phyloP scores from a whole-genome alignment of 2,329 filamentous ascomycete species.

The Fusarium solani-melongenae region DNA sequence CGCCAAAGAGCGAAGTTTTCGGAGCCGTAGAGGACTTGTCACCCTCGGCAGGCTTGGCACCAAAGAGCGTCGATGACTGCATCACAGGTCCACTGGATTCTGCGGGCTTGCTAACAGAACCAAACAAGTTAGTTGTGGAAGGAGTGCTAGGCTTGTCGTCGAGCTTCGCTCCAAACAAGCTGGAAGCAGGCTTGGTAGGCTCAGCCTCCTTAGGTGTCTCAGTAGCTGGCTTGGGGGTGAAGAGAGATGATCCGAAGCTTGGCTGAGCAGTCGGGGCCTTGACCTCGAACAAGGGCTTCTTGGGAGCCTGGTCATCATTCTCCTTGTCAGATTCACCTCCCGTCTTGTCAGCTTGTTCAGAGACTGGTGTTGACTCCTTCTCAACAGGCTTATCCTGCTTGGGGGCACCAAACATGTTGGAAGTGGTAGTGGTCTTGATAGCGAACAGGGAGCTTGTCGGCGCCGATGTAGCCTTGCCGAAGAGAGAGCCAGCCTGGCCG shows the following conservation, averaged over 20 bases:
- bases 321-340: conserved; percentile 58
- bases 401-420: conserved; percentile 51
- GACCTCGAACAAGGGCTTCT: conserved; percentile 47
- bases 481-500: conserved; percentile 46
- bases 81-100: conserved; percentile 43
- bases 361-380: conserved; percentile 41
- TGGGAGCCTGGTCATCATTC: conserved; percentile 53
- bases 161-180: conserved; percentile 53
- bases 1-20: conserved; percentile 47
- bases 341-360: conserved; percentile 46
- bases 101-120: conserved; percentile 47
- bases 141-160: conserved; percentile 43
- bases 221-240: conserved; percentile 47
- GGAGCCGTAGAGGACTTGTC: conserved; percentile 40
- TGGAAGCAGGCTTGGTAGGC: conserved; percentile 41
- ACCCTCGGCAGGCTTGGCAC: conserved; percentile 45
- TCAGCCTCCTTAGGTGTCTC: conserved; percentile 45
- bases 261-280: conserved; percentile 47
- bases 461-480: conserved; percentile 45
- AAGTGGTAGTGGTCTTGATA: conserved; percentile 49
- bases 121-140: conserved; percentile 52
- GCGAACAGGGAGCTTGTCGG: conserved; percentile 50
- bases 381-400: conserved; percentile 46
- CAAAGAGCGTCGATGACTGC: conserved; percentile 50
- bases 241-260: conserved; percentile 45